phyloP scores from a whole-genome alignment of 1,284 basidiomycete species.

The Cerioporus squamosus region DNA sequence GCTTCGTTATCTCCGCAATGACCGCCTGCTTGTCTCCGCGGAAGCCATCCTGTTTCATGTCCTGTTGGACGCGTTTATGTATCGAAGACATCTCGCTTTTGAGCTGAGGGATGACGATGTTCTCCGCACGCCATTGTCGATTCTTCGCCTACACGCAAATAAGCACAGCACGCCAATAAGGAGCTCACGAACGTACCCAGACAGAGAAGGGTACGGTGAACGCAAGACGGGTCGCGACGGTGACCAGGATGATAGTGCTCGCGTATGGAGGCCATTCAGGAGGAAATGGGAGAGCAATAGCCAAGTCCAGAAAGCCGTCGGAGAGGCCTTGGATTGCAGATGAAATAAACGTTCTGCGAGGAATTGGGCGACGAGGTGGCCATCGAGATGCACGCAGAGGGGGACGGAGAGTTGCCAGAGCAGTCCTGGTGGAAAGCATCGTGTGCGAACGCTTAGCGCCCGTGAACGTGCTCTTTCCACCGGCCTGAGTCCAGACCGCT shows the following conservation, averaged over 20 bases:
- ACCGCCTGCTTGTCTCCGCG: constrained; percentile 60
- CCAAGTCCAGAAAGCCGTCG: constrained; percentile 63
- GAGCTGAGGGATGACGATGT: constrained; percentile 71
- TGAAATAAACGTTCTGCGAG: constrained; percentile 38
- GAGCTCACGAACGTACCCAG: constrained; percentile 65
- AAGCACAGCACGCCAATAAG: background rate
- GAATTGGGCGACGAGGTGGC: constrained; percentile 5
- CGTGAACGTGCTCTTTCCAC: background rate
- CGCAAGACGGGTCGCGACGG: constrained; percentile 65
- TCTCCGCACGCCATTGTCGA: constrained; percentile 67
- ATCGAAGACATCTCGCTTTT: constrained; percentile 56
- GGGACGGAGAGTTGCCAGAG: constrained; percentile 18
- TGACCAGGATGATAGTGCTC: constrained; percentile 77
- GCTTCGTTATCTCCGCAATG: constrained; percentile 50
- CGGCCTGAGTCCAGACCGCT: background rate
- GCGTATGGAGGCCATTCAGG: constrained; percentile 71
- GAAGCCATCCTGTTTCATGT: constrained; percentile 61
- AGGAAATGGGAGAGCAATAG: constrained; percentile 71
- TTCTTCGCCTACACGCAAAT: constrained; percentile 54
- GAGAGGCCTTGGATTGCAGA: constrained; percentile 45
- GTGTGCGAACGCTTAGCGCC: constrained; percentile 9
- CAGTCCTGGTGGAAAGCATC: constrained; percentile 26
- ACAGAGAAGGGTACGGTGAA: constrained; percentile 77
- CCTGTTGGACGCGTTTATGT: constrained; percentile 53
- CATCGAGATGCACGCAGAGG: constrained; percentile 7